Percentiles rank a stretch among this genome's conserved stretches.
phyloP scores from a whole-genome alignment of 2,329 filamentous ascomycete genomes.

The Microdochium nivale region DNA sequence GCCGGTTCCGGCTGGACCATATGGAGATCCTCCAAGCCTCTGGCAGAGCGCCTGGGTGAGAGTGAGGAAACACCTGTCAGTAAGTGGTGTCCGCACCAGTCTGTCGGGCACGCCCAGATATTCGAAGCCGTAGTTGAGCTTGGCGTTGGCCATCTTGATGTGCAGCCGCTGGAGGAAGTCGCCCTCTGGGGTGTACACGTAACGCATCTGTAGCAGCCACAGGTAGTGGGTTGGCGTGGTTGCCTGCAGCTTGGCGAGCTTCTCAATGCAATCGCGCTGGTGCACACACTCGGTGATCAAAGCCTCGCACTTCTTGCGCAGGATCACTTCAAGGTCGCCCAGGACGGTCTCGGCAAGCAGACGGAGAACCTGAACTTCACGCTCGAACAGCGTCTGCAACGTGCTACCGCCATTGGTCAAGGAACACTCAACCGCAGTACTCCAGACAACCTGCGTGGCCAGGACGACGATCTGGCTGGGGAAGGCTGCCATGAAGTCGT shows the following conservation, averaged over 20 bases:
- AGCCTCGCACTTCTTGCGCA: conserved; percentile 95
- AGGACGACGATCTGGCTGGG: conserved; percentile 94
- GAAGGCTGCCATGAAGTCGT: conserved; percentile 72
- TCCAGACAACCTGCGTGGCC: conserved; percentile 91
- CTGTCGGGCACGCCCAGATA: conserved; percentile 95
- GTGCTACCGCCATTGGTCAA: conserved; percentile 63
- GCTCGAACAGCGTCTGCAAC: conserved; percentile 65
- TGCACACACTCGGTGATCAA: conserved; percentile 98
- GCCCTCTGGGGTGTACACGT: conserved; percentile 76
- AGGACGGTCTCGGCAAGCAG: conserved; percentile 84
- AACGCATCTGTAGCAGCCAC: conserved; percentile 97
- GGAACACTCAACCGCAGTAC: conserved; percentile 71
- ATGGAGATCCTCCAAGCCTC: conserved; percentile 89
- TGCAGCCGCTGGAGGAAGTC: conserved; percentile 74
- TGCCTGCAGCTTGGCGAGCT: conserved; percentile 69
- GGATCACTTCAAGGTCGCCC: conserved; percentile 76
- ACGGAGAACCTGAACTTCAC: conserved; percentile 76
- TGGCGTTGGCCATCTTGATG: conserved; percentile 95
- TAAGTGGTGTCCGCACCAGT: conserved; percentile 91
- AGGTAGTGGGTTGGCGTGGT: conserved; percentile 71
- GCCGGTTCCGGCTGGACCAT: conserved; percentile 93
- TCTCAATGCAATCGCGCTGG: conserved; percentile 88
- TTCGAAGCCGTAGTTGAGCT: conserved; percentile 93
- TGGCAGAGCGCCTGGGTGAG: conserved; percentile 94
- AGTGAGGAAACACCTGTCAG: conserved; percentile 96